These are phyloP conservation scores for Rosa multiflora DNA, from an alignment of 306 rosid species.

Conservation along the genomic window DNA sequence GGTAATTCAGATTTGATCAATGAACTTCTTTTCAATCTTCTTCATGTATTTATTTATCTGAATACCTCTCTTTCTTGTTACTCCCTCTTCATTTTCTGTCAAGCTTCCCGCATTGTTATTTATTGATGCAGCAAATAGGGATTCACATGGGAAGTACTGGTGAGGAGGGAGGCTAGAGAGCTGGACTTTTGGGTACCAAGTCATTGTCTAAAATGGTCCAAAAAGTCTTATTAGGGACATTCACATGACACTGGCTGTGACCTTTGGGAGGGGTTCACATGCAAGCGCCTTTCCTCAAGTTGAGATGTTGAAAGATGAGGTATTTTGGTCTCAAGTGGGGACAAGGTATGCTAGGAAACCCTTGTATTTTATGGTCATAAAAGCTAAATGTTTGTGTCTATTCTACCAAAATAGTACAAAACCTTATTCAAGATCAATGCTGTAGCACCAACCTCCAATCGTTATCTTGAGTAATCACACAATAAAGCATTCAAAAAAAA, in stretches of 20 bases:
- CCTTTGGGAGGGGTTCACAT: constrained; percentile 21
- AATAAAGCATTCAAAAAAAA: no score
- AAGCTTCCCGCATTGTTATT: background rate
- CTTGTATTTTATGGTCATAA: background rate
- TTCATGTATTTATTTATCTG: background rate
- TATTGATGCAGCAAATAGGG: background rate
- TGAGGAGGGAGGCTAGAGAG: background rate
- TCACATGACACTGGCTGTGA: constrained; percentile 25
- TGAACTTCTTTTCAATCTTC: background rate
- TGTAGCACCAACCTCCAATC: background rate
- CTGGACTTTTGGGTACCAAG: constrained; percentile 10
- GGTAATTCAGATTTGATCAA: background rate
- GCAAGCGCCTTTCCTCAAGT: constrained; percentile 11
- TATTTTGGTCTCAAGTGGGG: background rate
- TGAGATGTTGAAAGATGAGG: background rate
- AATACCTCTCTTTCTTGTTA: background rate
- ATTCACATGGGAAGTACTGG: background rate
- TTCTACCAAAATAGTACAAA: background rate
- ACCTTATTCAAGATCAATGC: background rate
- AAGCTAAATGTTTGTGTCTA: background rate
- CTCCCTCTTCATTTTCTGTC: background rate
- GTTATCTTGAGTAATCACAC: no score
- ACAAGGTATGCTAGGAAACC: background rate
- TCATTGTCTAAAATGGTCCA: constrained; percentile 8
- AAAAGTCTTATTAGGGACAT: background rate